Base-by-base conservation (phyloP, 305 asterid species). In the Fraxinus dipetala region DNA sequence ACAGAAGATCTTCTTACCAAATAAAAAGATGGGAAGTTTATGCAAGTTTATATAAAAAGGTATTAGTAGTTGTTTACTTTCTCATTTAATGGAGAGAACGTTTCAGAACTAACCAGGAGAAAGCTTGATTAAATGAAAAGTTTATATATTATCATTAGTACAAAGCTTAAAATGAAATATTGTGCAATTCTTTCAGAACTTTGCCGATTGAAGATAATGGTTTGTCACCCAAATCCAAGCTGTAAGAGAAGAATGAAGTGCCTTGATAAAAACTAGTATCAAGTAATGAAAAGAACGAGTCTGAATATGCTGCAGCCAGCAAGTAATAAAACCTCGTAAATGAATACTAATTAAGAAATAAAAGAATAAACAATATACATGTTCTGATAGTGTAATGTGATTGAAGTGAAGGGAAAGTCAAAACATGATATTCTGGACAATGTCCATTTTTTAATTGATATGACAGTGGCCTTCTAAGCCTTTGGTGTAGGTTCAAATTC, bases 31-130 rank as follows among this genome's bases (percentile, higher is more conserved):
- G 99, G 99, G 97, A 91, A 86, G 97, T 94, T 81, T 90, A 92
- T 87, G 98, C 97, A 86, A 89, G 91, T 79, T 81, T 95, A 79
- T 93, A 89, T 86, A 95, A 95, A 87, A 95, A 94, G 97, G 99
- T 93, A 80, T 31, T 63, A 67, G 59, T 38, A 40, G 43, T 72
- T 56, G 8, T 81, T 11, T 38, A n/a, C 35, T 31, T 54, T 43
- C 67, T 69, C 65, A 26, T 67, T 73, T 78, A 75, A 75, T 75
- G 56, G 61, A 54, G 43, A 76, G 5, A 81, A 75, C 31, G 83
- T 76, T 76, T 63, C 38, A 32, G 80, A 38, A 81, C 75, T 65
- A 35, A 38, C 24, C 11, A 34, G 80, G 72, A 28, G 43, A 74
- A 70, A 78, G 63, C 43, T 48, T 76, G 56, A 61, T 82, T 78